Evolutionary conservation across 164 flowering plant species (phyloP), one percentile per base, ranked within the genome.

Genomic region (Akebia trifoliata): DNA sequence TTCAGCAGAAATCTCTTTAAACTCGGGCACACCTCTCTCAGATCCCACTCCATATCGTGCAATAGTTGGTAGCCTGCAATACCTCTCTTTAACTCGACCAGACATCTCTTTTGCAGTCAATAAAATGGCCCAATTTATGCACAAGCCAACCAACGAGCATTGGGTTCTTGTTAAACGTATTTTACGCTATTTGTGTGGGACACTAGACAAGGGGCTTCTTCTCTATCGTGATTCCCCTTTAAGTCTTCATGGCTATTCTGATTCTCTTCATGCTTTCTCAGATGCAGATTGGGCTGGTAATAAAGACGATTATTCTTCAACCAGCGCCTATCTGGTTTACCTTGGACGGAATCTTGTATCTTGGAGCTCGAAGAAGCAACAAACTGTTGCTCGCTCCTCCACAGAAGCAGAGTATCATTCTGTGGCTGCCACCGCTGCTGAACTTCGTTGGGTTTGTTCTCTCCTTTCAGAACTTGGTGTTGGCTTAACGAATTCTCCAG

Each of bases 221-320:
- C 22, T 25, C 20, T 21, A 50, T 50, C 20, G 54, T 42, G 46
- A 42, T 4, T 42, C 46, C 14, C 54, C 54, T 50, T 29, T 14
- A 25, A 11, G 35, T 24, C 30, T 24, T 11, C 5, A 22, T 12
- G 25, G 32, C 12, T 9, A 5, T 2, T 48, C 32, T 11, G 1
- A 48, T 25, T 25, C 52, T 0, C 52, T 22, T 42, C 46, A 17
- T 42, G 52, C 32, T 3, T 48, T 48, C 32, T 48, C 32, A 2
- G 18, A 26, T 48, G 52, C 32, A 11, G 28, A 48, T 48, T 26
- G 34, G 52, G 52, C 32, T 17, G 31, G 12, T 24, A 26, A 48
- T 15, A 21, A 22, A 10, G 32, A 48, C 10, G 32, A 48, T 26
- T 21, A 22, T 10, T 21, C 32, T 4, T 48, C 0, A 0, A 48